A percentile compares a stretch with the other conserved stretches of the same genome.
Evolutionary conservation across 345 rosid species (phyloP).

Genomic region (Brassica incana): DNA sequence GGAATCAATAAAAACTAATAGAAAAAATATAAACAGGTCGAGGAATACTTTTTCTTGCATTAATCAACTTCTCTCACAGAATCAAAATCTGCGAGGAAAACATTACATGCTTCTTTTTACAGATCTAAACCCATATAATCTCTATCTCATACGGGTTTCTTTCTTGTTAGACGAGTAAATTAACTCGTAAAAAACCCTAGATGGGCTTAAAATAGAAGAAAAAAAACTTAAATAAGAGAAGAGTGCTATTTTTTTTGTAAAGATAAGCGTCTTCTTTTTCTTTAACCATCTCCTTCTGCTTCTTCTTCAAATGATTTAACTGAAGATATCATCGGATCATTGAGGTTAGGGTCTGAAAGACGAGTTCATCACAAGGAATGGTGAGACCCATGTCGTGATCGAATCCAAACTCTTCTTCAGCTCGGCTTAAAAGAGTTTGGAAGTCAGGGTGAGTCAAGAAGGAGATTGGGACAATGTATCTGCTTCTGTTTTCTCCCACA

Average conservation of each 20-base stretch:
- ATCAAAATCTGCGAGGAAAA: conserved; percentile 60
- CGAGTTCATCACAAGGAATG: conserved; percentile 93
- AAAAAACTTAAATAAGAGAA: conserved; percentile 16
- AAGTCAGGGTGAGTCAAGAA: conserved; percentile 79
- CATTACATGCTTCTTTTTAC: conserved; percentile 44
- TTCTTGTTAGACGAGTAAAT: conserved; percentile 44
- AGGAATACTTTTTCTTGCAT: conserved; percentile 23
- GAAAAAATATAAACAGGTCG: neutral
- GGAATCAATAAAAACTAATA: neutral
- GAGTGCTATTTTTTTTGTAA: conserved; percentile 15
- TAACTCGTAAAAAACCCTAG: conserved; percentile 47
- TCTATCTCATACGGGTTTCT: conserved; percentile 2
- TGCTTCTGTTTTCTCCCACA: conserved; percentile 79
- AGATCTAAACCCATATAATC: conserved; percentile 44
- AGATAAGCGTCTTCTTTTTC: conserved; percentile 28
- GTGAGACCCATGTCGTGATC: conserved; percentile 89
- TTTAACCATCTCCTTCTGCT: conserved; percentile 46
- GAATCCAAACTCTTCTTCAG: conserved; percentile 95
- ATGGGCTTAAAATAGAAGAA: conserved; percentile 33
- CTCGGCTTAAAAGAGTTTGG: conserved; percentile 66
- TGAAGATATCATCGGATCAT: conserved; percentile 28
- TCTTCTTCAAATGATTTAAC: conserved; percentile 42
- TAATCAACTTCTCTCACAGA: conserved; percentile 59
- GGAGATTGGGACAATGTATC: conserved; percentile 88
- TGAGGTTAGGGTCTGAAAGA: conserved; percentile 37